Evolutionary conservation across 495 filamentous ascomycete species (phyloP).

Genomic region (Neurospora sp.): DNA sequence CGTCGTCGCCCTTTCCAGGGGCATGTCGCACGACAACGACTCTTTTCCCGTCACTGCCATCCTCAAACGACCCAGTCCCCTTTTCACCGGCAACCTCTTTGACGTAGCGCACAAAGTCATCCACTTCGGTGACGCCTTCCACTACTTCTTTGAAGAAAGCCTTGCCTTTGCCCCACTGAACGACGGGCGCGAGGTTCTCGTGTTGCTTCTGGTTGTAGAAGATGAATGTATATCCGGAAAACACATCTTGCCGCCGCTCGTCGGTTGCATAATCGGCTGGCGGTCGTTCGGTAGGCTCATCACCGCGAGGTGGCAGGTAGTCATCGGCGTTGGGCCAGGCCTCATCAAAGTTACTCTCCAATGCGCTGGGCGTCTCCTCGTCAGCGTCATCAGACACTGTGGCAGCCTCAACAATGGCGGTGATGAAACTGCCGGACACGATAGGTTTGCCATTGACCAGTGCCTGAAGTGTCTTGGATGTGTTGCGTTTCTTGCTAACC

Average conservation of each 20-base stretch:
- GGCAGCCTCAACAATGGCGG: slow-evolving; percentile 61
- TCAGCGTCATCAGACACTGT: slow-evolving; percentile 39
- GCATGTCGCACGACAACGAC: slow-evolving; percentile 73
- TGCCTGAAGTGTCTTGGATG: slow-evolving; percentile 75
- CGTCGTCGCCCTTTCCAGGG: slow-evolving; percentile 46
- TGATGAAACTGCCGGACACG: slow-evolving; percentile 63
- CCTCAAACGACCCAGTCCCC: slow-evolving; percentile 49
- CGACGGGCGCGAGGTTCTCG: slow-evolving; percentile 59
- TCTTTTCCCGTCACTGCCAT: slow-evolving; percentile 52
- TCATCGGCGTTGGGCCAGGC: slow-evolving; percentile 68
- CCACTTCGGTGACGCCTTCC: slow-evolving; percentile 55
- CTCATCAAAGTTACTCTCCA: slow-evolving; percentile 78
- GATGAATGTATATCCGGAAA: slow-evolving; percentile 80
- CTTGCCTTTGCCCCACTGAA: slow-evolving; percentile 77
- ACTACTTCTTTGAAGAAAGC: slow-evolving; percentile 53
- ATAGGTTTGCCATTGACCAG: slow-evolving; percentile 75
- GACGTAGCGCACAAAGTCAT: slow-evolving; percentile 71
- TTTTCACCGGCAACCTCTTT: slow-evolving; percentile 65
- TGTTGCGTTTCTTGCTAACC: slow-evolving; percentile 82
- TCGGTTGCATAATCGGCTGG: slow-evolving; percentile 60
- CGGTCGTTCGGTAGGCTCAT: slow-evolving; percentile 58
- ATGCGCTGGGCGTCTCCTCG: slow-evolving; percentile 46
- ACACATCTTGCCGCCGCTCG: slow-evolving; percentile 53
- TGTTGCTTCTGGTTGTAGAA: slow-evolving; percentile 76
- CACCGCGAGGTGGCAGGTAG: slow-evolving; percentile 63